Evolutionary conservation across 352 stramenopile species (phyloP).

Genomic region (Phytophthora pluvialis): DNA sequence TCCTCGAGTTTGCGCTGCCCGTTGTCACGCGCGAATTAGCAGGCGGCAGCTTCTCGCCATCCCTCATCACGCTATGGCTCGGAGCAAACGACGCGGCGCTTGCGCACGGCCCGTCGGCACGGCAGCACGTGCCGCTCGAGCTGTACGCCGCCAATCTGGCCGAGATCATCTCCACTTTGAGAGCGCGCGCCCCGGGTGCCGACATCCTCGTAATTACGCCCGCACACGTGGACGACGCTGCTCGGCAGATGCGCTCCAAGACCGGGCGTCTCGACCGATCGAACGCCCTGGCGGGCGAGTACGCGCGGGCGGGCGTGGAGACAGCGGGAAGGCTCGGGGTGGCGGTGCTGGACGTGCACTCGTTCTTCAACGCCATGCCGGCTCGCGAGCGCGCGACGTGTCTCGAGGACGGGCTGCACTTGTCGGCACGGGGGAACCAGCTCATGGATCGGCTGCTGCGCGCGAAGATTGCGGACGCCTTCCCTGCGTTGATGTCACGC

Average conservation of each 20-base stretch:
- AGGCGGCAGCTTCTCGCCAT: conserved; percentile 26
- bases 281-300: conserved; percentile 42
- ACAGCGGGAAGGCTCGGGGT: conserved; percentile 31
- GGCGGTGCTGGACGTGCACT: conserved; percentile 48
- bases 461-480: conserved; percentile 35
- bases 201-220: conserved; percentile 56
- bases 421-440: conserved; percentile 52
- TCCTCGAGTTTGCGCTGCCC: conserved; percentile 47
- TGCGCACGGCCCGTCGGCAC: conserved; percentile 28
- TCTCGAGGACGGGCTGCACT: conserved; percentile 59
- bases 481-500: conserved; percentile 21
- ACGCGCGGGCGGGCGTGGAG: conserved; percentile 48
- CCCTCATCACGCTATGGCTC: conserved; percentile 60
- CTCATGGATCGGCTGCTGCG: conserved; percentile 44
- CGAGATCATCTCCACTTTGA: conserved; percentile 35
- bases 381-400: conserved; percentile 32
- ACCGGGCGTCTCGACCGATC: conserved; percentile 39
- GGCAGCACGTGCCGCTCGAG: conserved; percentile 52
- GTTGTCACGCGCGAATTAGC: conserved; percentile 46
- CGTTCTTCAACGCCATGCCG: conserved; percentile 46
- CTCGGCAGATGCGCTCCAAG: conserved; percentile 17
- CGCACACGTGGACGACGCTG: conserved; percentile 45
- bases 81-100: conserved; percentile 69
- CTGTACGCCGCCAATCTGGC: conserved; percentile 51
- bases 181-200: conserved; percentile 21